phyloP scores from a whole-genome alignment of 106 monocot species.

The Allium cepa region DNA sequence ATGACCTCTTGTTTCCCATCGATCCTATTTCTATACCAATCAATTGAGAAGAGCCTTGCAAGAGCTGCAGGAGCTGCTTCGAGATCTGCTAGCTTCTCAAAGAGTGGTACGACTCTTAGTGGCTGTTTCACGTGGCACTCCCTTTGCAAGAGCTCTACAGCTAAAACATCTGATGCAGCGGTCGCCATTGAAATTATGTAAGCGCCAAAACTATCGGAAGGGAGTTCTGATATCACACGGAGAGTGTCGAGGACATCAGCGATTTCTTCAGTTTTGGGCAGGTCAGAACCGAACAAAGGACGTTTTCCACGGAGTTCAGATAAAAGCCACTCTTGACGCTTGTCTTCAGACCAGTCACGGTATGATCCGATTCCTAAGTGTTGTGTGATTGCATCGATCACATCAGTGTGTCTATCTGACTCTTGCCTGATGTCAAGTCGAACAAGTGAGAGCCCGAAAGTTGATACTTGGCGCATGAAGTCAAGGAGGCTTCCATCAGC shows the following conservation, averaged over 20 bases:
- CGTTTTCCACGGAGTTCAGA: constrained; percentile 89
- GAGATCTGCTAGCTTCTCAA: constrained; percentile 90
- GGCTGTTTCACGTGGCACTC: constrained; percentile 73
- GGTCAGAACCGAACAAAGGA: constrained; percentile 79
- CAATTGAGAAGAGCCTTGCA: constrained; percentile 69
- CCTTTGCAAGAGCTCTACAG: constrained; percentile 68
- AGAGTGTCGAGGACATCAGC: constrained; percentile 84
- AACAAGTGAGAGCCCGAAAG: constrained; percentile 92
- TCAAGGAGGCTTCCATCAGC: constrained; percentile 97
- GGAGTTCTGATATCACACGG: constrained; percentile 77
- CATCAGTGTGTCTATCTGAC: constrained; percentile 95
- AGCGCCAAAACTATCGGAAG: constrained; percentile 85
- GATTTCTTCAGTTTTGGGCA: constrained; percentile 83
- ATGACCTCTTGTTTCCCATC: constrained; percentile 91
- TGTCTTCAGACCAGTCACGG: constrained; percentile 90
- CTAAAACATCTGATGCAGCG: constrained; percentile 67
- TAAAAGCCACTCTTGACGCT: constrained; percentile 82
- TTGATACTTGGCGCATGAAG: constrained; percentile 93
- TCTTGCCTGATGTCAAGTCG: constrained; percentile 98
- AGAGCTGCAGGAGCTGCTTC: constrained; percentile 82
- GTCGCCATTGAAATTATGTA: constrained; percentile 99
- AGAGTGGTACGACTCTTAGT: constrained; percentile 84
- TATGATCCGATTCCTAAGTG: constrained; percentile 94
- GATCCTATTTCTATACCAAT: constrained; percentile 79
- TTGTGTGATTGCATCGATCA: constrained; percentile 79